Base-by-base conservation (phyloP, 2,329 filamentous ascomycete genomes). In the Ophiostoma himal-ulmi region DNA sequence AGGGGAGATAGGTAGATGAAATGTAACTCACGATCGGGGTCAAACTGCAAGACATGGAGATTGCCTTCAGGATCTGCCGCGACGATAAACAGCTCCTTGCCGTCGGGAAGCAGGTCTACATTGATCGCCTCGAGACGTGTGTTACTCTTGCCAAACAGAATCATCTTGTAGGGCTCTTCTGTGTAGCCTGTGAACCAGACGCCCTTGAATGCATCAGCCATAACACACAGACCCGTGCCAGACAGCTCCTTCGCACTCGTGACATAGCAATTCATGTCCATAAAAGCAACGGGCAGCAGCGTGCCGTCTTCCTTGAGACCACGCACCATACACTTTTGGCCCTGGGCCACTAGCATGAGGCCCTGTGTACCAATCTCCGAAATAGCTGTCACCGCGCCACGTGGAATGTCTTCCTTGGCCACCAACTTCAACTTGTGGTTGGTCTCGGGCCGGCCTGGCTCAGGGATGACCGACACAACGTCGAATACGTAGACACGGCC, bases 151-250 rank as follows among this genome's bases (percentile, higher is more conserved):
- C 94, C 93, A 74, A 98, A 93, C 3, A 97, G 85, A 73, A 93
- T 91, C 88, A 99, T 93, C 75, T 91, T 94, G 78, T 98, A 99
- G 0, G 95, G 95, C 77, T 98, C 95, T 80, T 99, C 94, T 10
- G 92, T 95, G 77, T 97, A 99, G 0, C 95, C 95, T 0, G 92
- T 91, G 75, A 99, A 96, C 93, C 95, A 98, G 2, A 98, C 84
- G 0, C 95, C 95, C 81, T 97, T 97, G 77, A 95, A 89, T 0
- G 91, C 92, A 80, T 99, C 95, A 0, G 92, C 91, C 81, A 97
- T 89, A 13, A 97, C 84, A 76, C 92, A 93, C 77, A 99, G 84
- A 0, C 94, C 94, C 0, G 93, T 96, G 1, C 90, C 88, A 3
- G 89, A 88, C 22, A 99, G 84, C 75, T 93, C 92, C 77, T 94